phyloP scores from a whole-genome alignment of 352 stramenopile genomes.

The Phytophthora ramorum region DNA sequence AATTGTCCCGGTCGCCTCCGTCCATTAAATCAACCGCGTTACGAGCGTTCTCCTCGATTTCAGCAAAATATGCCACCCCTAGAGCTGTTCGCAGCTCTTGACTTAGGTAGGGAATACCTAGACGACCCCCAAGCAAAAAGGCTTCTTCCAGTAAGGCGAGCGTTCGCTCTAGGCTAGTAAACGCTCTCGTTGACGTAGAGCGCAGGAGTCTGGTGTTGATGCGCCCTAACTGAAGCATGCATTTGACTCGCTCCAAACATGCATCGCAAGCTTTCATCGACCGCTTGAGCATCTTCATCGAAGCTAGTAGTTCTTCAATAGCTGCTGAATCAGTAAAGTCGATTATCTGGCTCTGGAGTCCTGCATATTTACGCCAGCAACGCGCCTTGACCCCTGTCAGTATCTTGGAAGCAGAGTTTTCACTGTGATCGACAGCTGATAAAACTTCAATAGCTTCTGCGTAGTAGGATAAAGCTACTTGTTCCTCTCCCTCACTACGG shows the following conservation, averaged over 20 bases:
- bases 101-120: conserved; percentile 55
- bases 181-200: conserved; percentile 41
- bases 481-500: conserved; percentile 25
- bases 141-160: conserved; percentile 52
- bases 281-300: conserved; percentile 57
- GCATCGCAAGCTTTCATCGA: conserved; percentile 45
- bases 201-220: conserved; percentile 51
- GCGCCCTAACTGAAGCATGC: conserved; percentile 51
- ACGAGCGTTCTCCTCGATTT: conserved; percentile 28
- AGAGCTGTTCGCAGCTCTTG: conserved; percentile 53
- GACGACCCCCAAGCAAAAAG: conserved; percentile 42
- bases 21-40: conserved; percentile 9
- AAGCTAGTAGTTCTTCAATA: conserved; percentile 45
- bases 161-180: conserved; percentile 44
- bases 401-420: conserved; percentile 7
- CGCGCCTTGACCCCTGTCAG: conserved; percentile 33
- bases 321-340: conserved; percentile 29
- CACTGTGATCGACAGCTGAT: conserved; percentile 4
- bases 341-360: conserved; percentile 34
- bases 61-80: conserved; percentile 56
- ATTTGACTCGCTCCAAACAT: conserved; percentile 58
- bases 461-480: conserved; percentile 36
- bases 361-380: conserved; percentile 61
- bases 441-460: conserved; percentile 28
- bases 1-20: conserved; percentile 3